Evolutionary conservation across 306 rosid genomes (phyloP).

Genomic region (Fagus crenata): DNA sequence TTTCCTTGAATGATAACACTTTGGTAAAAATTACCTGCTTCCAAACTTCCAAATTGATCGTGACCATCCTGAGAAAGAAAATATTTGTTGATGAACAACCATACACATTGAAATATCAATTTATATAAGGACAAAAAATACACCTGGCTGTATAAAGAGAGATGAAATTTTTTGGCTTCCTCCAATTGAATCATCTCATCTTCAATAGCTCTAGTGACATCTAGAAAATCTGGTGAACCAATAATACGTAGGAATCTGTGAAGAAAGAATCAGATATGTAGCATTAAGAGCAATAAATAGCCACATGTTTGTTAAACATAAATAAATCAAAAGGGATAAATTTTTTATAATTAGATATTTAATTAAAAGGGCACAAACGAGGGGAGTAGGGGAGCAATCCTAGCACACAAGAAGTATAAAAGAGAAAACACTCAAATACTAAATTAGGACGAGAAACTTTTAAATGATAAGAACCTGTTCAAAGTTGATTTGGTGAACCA

Average conservation of each 20-base stretch:
- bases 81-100: conserved; percentile 30
- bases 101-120: conserved; percentile 22
- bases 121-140: conserved; percentile 27
- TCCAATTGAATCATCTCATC: conserved; percentile 89
- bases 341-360: neutral
- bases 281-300: conserved; percentile 9
- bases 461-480: conserved; percentile 57
- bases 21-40: conserved; percentile 43
- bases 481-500: conserved; percentile 87
- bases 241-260: conserved; percentile 69
- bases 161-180: conserved; percentile 78
- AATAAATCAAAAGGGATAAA: neutral
- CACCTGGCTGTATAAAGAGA: conserved; percentile 86
- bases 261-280: conserved; percentile 25
- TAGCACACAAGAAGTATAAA: neutral
- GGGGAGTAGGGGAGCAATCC: neutral
- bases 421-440: conserved; percentile 19
- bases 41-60: conserved; percentile 30
- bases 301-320: neutral
- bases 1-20: conserved; percentile 5
- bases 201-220: conserved; percentile 40
- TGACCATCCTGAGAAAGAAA: conserved; percentile 42
- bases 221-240: conserved; percentile 58
- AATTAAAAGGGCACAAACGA: neutral
- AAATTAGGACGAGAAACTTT: conserved; percentile 21